A percentile compares a stretch with the other conserved stretches of the same genome.
These are phyloP conservation scores for Lipomyces japonicus DNA, from an alignment of 805 yeast genomes.

Conservation along the genomic window DNA sequence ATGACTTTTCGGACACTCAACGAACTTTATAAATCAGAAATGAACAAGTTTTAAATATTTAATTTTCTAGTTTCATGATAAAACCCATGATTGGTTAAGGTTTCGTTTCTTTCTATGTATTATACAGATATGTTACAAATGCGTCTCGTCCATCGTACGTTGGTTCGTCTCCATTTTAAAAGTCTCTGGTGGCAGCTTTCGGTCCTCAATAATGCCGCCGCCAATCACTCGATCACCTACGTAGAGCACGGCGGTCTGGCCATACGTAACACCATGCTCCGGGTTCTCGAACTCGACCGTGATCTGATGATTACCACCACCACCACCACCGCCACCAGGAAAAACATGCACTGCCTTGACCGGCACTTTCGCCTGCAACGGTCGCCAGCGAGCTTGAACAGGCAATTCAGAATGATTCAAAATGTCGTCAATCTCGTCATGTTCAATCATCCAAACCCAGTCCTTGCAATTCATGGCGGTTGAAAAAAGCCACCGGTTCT, in stretches of 20 bases:
- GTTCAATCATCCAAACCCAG: slow-evolving; percentile 49
- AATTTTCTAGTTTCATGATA: too few species aligned
- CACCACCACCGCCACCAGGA: slow-evolving; percentile 11
- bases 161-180: too few species aligned
- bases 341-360: slow-evolving; percentile 2
- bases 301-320: slow-evolving; percentile 27
- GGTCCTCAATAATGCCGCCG: slow-evolving; percentile 41
- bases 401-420: slow-evolving; percentile 24
- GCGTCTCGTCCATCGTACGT: too few species aligned
- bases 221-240: slow-evolving; percentile 66
- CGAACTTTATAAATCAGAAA: too few species aligned
- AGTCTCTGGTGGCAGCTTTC: background rate
- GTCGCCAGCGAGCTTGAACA: slow-evolving; percentile 57
- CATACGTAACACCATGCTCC: slow-evolving; percentile 80
- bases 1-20: too few species aligned
- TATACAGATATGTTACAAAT: too few species aligned
- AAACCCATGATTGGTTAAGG: too few species aligned
- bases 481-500: slow-evolving; percentile 54
- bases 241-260: slow-evolving; percentile 79
- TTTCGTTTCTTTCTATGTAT: too few species aligned
- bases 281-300: slow-evolving; percentile 43
- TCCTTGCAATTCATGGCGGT: slow-evolving; percentile 43
- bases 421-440: background rate
- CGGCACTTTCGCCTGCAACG: slow-evolving; percentile 50
- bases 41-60: too few species aligned